Percentiles rank a stretch among this genome's conserved stretches.
phyloP scores from a whole-genome alignment of 345 rosid genomes.

The Salix caprea region DNA sequence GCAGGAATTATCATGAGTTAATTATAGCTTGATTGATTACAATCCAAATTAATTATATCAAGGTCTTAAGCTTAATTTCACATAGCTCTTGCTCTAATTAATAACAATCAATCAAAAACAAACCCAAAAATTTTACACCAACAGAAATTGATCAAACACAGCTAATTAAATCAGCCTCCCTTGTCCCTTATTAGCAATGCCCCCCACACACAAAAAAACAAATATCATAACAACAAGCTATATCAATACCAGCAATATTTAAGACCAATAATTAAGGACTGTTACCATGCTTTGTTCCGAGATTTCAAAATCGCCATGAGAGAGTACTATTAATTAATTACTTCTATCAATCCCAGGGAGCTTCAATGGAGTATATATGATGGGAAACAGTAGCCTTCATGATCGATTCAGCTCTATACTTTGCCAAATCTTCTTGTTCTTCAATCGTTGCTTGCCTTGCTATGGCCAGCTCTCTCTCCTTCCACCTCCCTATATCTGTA shows the following conservation, averaged over 20 bases:
- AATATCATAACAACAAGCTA: too few species aligned
- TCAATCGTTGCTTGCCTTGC: slow-evolving; percentile 23
- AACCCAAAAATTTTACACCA: not conserved
- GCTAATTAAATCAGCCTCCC: not conserved
- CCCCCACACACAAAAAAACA: too few species aligned
- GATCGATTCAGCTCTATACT: not conserved
- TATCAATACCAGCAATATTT: not conserved
- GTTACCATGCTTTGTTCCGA: not conserved
- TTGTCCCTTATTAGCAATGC: too few species aligned
- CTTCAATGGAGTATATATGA: not conserved
- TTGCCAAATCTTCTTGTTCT: not conserved
- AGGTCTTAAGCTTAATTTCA: too few species aligned
- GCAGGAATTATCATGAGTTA: not conserved
- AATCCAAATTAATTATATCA: too few species aligned
- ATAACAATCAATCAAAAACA: not conserved
- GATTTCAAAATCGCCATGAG: slow-evolving; percentile 1
- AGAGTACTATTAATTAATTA: not conserved
- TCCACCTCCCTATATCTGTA: slow-evolving; percentile 45
- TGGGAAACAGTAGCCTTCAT: not conserved
- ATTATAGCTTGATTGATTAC: too few species aligned
- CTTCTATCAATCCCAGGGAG: slow-evolving; percentile 5
- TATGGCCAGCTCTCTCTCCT: slow-evolving; percentile 50
- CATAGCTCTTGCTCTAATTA: not conserved
- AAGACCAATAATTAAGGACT: not conserved
- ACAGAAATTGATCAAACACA: not conserved